Percentiles rank a stretch among this genome's conserved stretches.
phyloP scores from a whole-genome alignment of 1,139 yeast species.

The Diutina mesorugosa region DNA sequence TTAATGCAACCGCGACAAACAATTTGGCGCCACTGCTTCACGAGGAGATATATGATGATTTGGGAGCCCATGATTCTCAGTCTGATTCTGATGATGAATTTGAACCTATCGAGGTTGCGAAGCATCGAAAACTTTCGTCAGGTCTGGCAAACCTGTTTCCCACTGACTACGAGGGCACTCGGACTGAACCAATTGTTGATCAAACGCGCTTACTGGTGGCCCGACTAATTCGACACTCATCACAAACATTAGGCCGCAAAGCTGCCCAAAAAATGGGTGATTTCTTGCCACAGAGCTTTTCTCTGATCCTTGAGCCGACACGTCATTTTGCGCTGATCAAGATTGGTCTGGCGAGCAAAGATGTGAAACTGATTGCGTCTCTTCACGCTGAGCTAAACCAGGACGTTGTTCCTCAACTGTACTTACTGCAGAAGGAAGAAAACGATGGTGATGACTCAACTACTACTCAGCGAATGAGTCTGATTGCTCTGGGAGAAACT shows the following conservation, averaged over 20 bases:
- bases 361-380: conserved; percentile 51
- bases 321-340: conserved; percentile 91
- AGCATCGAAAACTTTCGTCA: conserved; percentile 25
- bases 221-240: conserved; percentile 35
- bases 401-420: conserved; percentile 24
- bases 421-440: conserved; percentile 11
- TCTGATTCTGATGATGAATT: conserved; percentile 14
- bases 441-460: conserved; percentile 5
- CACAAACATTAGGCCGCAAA: conserved; percentile 49
- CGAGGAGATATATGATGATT: conserved; percentile 16
- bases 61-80: conserved; percentile 14
- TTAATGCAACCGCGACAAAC: conserved; percentile 5
- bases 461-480: conserved; percentile 3
- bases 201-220: conserved; percentile 61
- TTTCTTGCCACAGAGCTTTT: conserved; percentile 69
- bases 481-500: conserved; percentile 14
- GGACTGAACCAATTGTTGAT: conserved; percentile 55
- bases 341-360: conserved; percentile 53
- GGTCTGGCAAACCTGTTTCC: conserved; percentile 17
- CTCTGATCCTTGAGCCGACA: conserved; percentile 82
- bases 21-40: conserved; percentile 1
- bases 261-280: conserved; percentile 89
- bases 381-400: conserved; percentile 27
- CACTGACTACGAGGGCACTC: conserved; percentile 16
- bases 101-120: conserved; percentile 4